These are phyloP conservation scores for Aspergillus hiratsukae DNA, from an alignment of 2,329 filamentous ascomycete species.

Conservation along the genomic window DNA sequence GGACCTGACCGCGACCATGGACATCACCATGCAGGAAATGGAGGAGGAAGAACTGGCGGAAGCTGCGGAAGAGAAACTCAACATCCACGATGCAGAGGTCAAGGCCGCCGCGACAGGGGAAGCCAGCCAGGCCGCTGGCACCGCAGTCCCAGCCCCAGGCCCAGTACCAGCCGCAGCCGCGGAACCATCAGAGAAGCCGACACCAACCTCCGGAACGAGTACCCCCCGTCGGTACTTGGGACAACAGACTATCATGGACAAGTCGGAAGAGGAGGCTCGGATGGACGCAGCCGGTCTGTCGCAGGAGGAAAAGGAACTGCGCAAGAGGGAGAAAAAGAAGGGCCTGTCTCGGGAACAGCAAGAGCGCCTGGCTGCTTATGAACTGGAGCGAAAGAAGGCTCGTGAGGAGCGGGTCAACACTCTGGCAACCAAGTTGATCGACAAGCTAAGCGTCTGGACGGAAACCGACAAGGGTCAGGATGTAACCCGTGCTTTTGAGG, in stretches of 20 bases:
- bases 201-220: slow-evolving; percentile 37
- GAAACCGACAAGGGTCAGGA: slow-evolving; percentile 88
- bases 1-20: slow-evolving; percentile 96
- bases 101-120: slow-evolving; percentile 35
- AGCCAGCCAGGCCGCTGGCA: slow-evolving; percentile 45
- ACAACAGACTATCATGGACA: slow-evolving; percentile 83
- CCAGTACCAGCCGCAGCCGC: slow-evolving; percentile 18
- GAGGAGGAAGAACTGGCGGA: slow-evolving; percentile 64
- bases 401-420: slow-evolving; percentile 87
- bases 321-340: slow-evolving; percentile 86
- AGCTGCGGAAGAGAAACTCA: slow-evolving; percentile 46
- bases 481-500: slow-evolving; percentile 83
- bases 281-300: slow-evolving; percentile 62
- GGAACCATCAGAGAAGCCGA: slow-evolving; percentile 20
- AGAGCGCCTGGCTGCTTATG: slow-evolving; percentile 83
- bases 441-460: slow-evolving; percentile 90
- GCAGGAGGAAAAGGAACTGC: slow-evolving; percentile 69
- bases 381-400: slow-evolving; percentile 75
- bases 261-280: slow-evolving; percentile 71
- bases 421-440: slow-evolving; percentile 76
- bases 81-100: slow-evolving; percentile 43
- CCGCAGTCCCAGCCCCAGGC: slow-evolving; percentile 24
- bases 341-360: slow-evolving; percentile 84
- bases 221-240: slow-evolving; percentile 58
- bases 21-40: slow-evolving; percentile 82